Conservation (phyloP, 2,329 filamentous ascomycete species). For the Xylaria sp. region DNA sequence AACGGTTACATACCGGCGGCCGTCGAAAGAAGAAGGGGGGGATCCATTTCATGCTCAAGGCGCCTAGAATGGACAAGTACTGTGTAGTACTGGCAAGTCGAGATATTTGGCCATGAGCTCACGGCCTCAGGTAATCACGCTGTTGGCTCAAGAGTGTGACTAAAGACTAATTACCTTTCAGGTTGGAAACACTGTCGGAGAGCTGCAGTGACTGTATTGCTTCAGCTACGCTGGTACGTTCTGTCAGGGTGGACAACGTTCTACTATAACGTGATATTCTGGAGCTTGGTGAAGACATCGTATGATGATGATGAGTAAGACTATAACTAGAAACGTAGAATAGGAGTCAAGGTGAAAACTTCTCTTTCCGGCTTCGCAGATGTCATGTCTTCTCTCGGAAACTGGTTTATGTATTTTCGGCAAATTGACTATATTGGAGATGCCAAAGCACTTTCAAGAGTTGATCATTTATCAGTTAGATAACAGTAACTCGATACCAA, state of each 20-base stretch:
- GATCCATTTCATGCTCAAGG: neutral
- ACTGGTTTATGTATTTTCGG: too few relatives aligned
- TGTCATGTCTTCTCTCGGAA: too few relatives aligned
- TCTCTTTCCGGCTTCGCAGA: too few relatives aligned
- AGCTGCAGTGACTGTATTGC: too few relatives aligned
- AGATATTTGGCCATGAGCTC: neutral
- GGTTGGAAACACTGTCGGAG: neutral
- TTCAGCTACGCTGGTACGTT: neutral
- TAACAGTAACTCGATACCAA: too few relatives aligned
- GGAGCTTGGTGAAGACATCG: too few relatives aligned
- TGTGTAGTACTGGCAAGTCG: neutral
- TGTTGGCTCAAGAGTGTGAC: neutral
- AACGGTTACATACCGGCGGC: neutral
- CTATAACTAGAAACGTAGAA: too few relatives aligned
- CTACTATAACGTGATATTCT: neutral
- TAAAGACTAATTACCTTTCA: neutral
- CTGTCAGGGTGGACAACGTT: neutral
- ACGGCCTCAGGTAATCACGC: neutral
- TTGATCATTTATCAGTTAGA: too few relatives aligned
- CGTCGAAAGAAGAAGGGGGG: neutral
- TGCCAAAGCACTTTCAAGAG: too few relatives aligned
- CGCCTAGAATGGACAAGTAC: neutral
- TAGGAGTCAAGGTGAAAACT: too few relatives aligned
- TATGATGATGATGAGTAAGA: too few relatives aligned
- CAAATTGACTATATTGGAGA: too few relatives aligned